Evolutionary conservation across 257 asterid genomes (phyloP).

Genomic region (Voacanga thouarsii): DNA sequence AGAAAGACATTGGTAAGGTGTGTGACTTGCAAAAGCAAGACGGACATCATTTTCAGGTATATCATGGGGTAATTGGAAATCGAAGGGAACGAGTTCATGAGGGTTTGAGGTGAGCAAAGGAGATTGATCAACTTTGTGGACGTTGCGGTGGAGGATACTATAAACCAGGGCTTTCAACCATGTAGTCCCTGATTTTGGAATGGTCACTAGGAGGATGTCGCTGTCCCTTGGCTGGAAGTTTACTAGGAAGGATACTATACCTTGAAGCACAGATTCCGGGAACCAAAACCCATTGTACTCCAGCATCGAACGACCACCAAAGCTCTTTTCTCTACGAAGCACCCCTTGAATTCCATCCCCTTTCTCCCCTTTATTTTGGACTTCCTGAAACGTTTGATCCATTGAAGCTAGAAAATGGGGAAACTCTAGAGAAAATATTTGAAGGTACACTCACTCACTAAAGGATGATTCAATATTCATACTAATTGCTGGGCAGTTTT

Average conservation of each 20-base stretch:
- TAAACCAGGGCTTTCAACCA: conserved; percentile 21
- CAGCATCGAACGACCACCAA: not conserved
- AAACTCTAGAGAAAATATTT: too few relatives aligned
- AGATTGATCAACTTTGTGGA: not conserved
- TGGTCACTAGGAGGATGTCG: conserved; percentile 11
- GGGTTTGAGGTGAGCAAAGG: not conserved
- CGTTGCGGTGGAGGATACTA: not conserved
- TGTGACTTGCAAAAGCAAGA: not conserved
- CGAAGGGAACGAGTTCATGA: not conserved
- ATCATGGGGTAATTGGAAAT: too few relatives aligned
- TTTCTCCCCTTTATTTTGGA: not conserved
- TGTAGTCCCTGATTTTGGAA: conserved; percentile 19
- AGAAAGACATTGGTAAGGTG: not conserved
- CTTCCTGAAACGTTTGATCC: too few relatives aligned
- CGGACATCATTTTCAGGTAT: not conserved
- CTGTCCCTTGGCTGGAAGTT: not conserved
- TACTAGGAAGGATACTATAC: not conserved
- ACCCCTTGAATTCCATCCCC: not conserved
- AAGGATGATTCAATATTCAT: too few relatives aligned
- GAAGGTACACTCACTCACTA: too few relatives aligned
- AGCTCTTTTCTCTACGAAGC: not conserved
- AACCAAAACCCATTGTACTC: not conserved
- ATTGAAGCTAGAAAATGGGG: too few relatives aligned
- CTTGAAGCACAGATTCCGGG: not conserved
- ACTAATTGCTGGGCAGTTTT: too few relatives aligned